These are phyloP conservation scores for Fomitopsis palustris DNA, from an alignment of 1,284 basidiomycete species.

Conservation along the genomic window DNA sequence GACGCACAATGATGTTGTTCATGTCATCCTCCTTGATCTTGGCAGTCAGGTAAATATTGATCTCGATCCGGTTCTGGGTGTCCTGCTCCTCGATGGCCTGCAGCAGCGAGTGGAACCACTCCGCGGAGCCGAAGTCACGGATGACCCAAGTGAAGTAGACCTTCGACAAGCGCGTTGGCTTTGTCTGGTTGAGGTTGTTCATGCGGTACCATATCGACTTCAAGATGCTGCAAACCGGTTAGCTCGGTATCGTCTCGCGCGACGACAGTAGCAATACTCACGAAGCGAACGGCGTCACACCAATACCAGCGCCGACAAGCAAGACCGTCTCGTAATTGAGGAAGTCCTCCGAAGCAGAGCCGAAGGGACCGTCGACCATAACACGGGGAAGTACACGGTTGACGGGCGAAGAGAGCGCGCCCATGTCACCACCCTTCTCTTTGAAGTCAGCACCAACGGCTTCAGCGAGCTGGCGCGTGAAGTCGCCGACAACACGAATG, in stretches of 20 bases:
- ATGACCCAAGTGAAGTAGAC: slow-evolving; percentile 90
- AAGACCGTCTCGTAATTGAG: slow-evolving; percentile 83
- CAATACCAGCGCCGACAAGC: slow-evolving; percentile 87
- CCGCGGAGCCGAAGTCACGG: slow-evolving; percentile 80
- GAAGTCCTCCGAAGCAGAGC: slow-evolving; percentile 82
- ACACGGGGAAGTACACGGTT: slow-evolving; percentile 78
- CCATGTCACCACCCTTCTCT: slow-evolving; percentile 46
- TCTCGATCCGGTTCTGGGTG: slow-evolving; percentile 77
- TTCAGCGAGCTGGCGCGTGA: slow-evolving; percentile 76
- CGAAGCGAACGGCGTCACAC: slow-evolving; percentile 91
- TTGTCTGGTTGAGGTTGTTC: slow-evolving; percentile 74
- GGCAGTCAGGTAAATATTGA: slow-evolving; percentile 88
- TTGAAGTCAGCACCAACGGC: slow-evolving; percentile 83
- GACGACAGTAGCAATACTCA: slow-evolving; percentile 34
- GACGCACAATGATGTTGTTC: slow-evolving; percentile 78
- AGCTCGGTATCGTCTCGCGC: not conserved
- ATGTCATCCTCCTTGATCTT: slow-evolving; percentile 87
- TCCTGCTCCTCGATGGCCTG: slow-evolving; percentile 92
- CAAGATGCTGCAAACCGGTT: slow-evolving; percentile 53
- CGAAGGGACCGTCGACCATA: slow-evolving; percentile 90
- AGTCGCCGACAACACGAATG: slow-evolving; percentile 85
- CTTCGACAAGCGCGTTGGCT: slow-evolving; percentile 75
- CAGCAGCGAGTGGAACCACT: slow-evolving; percentile 93
- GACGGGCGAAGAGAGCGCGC: slow-evolving; percentile 57
- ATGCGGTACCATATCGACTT: slow-evolving; percentile 95